Base-by-base conservation (phyloP, 768 basidiomycete species). In the Amanita phalloides region DNA sequence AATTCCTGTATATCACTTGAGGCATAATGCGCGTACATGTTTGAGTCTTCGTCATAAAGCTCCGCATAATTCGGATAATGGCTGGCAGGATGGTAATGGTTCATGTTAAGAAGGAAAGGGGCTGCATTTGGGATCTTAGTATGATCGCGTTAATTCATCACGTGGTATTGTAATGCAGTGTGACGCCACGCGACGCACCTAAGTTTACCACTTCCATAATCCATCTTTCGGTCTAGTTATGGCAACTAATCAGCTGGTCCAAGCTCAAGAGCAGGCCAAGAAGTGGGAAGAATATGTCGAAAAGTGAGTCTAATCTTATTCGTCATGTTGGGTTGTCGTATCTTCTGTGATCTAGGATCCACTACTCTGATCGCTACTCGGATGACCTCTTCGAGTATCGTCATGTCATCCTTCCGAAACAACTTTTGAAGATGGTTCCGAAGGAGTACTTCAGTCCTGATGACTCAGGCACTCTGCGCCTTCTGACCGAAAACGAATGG, bases 341-440 rank as follows among this genome's bases (percentile, higher is more conserved):
- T 41, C 57, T 56, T 53, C 46, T 33, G 26, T 52, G 45, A 51
- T 57, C 37, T 53, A 91, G 89, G 65, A 92, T 92, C 60, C 84
- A 90, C 62, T 92, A 92, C 63, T 92, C 90, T 54, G 88, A 91
- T 67, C 83, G 89, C 56, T 93, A 97, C 66, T 79, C 88, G 6
- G 94, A 98, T 67, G 90, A 95, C 66, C 70, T 78, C 57, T 96
- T 78, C 67, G 94, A 98, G 74, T 98, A 97, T 65, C 87, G 91
- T 53, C 95, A 98, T 67, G 95, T 99, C 58, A 96, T 96, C 58
- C 72, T 99, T 17, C 95, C 95, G 5, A 96, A 96, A 64, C 88
- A 86, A 53, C 81, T 98, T 57, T 76, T 97, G 68, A 93, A 95
- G 71, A 75, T 94, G 70, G 78, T 99, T 26, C 96, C 95, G 4